Percentiles rank a stretch among this genome's conserved stretches.
Evolutionary conservation across 2,329 filamentous ascomycete genomes (phyloP).

Genomic region (Venturia aucupariae): DNA sequence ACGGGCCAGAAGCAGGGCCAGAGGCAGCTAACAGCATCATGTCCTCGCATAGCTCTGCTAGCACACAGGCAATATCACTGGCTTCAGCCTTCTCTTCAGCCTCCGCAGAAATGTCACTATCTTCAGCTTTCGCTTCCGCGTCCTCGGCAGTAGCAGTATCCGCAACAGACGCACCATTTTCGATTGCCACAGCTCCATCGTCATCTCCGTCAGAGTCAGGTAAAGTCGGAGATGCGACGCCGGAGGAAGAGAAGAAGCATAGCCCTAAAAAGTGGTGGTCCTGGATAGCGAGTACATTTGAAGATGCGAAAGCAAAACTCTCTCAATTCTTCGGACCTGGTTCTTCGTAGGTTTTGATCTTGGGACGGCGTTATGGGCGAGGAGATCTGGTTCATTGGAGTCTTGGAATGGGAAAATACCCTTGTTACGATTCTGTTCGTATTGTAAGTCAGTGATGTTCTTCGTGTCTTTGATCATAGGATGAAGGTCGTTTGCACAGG

Average conservation of each 20-base stretch:
- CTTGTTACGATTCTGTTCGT: neutral
- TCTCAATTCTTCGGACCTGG: neutral
- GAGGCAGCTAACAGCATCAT: neutral
- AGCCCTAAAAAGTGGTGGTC: conserved; percentile 10
- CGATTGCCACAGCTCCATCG: neutral
- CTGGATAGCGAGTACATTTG: conserved; percentile 9
- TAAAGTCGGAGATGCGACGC: neutral
- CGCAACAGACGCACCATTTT: neutral
- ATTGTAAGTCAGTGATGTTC: neutral
- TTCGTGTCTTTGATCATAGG: neutral
- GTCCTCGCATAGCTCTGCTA: neutral
- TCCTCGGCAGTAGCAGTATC: neutral
- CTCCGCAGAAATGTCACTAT: neutral
- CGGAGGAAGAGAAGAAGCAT: conserved; percentile 3
- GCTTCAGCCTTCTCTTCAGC: neutral
- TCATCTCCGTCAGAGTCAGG: neutral
- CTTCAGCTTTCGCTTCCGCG: neutral
- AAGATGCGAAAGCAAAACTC: conserved; percentile 10
- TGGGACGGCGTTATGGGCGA: neutral
- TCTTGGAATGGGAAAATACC: neutral
- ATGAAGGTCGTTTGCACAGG: neutral
- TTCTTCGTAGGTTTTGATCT: neutral
- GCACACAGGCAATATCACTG: neutral
- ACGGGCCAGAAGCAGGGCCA: neutral
- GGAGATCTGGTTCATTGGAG: neutral